Evolutionary conservation across 2,329 filamentous ascomycete genomes (phyloP), one percentile per base, ranked within the genome.

Genomic region (Botrytis deweyae): DNA sequence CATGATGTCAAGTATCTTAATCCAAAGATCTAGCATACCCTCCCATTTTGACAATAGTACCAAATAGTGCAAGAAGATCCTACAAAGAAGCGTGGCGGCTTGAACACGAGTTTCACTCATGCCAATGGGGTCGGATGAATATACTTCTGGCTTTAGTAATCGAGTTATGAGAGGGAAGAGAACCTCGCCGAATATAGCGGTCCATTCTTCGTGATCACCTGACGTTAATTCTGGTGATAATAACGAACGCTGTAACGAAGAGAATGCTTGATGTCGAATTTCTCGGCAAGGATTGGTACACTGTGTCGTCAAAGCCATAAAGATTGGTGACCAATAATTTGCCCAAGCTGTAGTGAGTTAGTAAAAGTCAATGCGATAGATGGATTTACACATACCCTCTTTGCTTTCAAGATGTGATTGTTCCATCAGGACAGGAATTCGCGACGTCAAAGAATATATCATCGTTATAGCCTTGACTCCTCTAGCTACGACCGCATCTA

Each of bases 61-160:
- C 4, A 98, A 87, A 82, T 98, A 98, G 81, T 97, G 95, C 75
- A 99, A 83, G 83, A 98, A 99, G 4, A 98, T 95, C 82, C 97
- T 98, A 85, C 93, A 97, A 22, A 99, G 87, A 68, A 99, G 85
- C 16, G 93, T 97, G 0, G 95, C 93, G 1, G 93, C 93, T 80
- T 98, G 93, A 0, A 98, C 93, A 62, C 96, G 88, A 70, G 96
- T 98, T 83, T 98, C 95, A 77, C 93, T 93, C 96, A 99, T 99
- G 55, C 96, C 96, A 52, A 92, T 86, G 1, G 93, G 92, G 81
- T 99, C 96, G 2, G 92, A 92, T 71, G 95, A 94, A 82, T 97
- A 98, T 16, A 98, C 92, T 82, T 99, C 96, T 0, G 96, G 96
- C 82, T 97, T 98, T 25, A 99, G 86, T 3, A 99, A 87, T 76